Percentiles rank a stretch among this genome's conserved stretches.
Evolutionary conservation across 352 stramenopile species (phyloP).

Genomic region (Pythium pectinolyticum): DNA sequence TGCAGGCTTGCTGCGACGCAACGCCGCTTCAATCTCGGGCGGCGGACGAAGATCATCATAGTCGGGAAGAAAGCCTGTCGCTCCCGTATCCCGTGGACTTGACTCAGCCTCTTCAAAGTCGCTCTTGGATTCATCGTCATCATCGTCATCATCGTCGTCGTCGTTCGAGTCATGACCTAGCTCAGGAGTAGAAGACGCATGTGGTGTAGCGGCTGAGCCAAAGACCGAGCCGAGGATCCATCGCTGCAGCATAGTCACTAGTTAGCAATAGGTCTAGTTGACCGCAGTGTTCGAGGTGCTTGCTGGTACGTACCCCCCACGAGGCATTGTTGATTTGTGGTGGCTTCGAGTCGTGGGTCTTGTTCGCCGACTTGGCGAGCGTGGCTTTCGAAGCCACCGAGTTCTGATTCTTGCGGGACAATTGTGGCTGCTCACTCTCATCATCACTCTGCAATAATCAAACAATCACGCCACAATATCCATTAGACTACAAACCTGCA

Average conservation of each 20-base stretch:
- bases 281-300: too few relatives aligned
- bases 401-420: too few relatives aligned
- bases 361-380: too few relatives aligned
- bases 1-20: slow-evolving; percentile 21
- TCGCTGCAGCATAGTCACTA: slow-evolving; percentile 11
- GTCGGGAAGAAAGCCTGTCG: slow-evolving; percentile 1
- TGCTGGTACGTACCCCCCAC: slow-evolving; percentile 24
- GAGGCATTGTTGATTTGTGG: too few relatives aligned
- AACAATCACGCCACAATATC: not conserved
- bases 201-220: not conserved
- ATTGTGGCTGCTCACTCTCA: not conserved
- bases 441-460: not conserved
- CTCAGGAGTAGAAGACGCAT: not conserved
- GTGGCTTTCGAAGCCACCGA: not conserved
- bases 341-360: too few relatives aligned
- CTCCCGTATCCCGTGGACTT: not conserved
- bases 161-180: not conserved
- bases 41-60: slow-evolving; percentile 24
- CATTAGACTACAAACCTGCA: not conserved
- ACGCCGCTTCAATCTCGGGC: slow-evolving; percentile 26
- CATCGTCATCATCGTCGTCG: slow-evolving; percentile 1
- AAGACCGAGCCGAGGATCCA: slow-evolving; percentile 31
- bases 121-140: slow-evolving; percentile 16
- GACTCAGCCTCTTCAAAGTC: slow-evolving; percentile 25
- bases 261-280: too few relatives aligned